phyloP scores from a whole-genome alignment of 2,329 filamentous ascomycete species.

The Chaetothyriales sp. region DNA sequence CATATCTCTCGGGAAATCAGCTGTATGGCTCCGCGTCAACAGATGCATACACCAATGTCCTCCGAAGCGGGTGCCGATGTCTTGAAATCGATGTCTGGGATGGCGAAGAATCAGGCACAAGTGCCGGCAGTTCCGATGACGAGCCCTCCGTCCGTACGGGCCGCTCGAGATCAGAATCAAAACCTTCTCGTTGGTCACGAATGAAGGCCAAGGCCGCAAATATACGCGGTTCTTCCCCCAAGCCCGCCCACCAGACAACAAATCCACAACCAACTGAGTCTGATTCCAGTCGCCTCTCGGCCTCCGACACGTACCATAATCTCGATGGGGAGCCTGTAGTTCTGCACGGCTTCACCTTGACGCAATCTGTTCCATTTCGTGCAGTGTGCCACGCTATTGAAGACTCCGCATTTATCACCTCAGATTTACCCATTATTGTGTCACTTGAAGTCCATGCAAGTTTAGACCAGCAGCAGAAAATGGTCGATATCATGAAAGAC shows the following conservation, averaged over 20 bases:
- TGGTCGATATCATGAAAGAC: constrained; percentile 88
- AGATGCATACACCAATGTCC: constrained; percentile 63
- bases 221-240: constrained; percentile 5
- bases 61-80: constrained; percentile 67
- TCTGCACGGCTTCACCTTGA: constrained; percentile 75
- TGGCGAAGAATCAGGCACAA: constrained; percentile 38
- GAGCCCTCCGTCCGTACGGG: constrained; percentile 4
- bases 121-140: constrained; percentile 18
- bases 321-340: constrained; percentile 59
- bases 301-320: constrained; percentile 4
- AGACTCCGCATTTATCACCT: constrained; percentile 63
- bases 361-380: constrained; percentile 72
- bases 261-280: neutral
- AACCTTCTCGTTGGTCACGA: constrained; percentile 11
- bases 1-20: constrained; percentile 79
- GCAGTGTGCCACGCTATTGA: constrained; percentile 70
- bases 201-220: constrained; percentile 14
- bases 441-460: constrained; percentile 85
- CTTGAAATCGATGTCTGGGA: constrained; percentile 96
- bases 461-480: constrained; percentile 69
- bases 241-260: neutral
- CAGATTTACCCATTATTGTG: constrained; percentile 71
- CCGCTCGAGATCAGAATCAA: constrained; percentile 7
- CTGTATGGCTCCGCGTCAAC: constrained; percentile 63
- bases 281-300: neutral